These are phyloP conservation scores for Verticillium zaregamsianum DNA, from an alignment of 2,329 filamentous ascomycete species.

Conservation along the genomic window DNA sequence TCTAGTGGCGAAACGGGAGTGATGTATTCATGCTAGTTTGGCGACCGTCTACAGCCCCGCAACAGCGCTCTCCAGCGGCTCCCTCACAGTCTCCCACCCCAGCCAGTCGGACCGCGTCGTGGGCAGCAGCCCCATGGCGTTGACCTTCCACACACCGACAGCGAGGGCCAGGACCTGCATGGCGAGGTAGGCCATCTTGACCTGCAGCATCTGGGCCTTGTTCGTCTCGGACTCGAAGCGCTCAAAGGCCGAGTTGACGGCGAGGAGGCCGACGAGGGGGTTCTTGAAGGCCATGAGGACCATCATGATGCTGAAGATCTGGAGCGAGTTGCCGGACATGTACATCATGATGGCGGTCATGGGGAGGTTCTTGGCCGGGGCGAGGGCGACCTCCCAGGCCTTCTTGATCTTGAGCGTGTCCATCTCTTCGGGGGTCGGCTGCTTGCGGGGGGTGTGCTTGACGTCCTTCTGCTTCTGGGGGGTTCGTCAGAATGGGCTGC, in stretches of 20 bases:
- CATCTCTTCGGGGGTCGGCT: slow-evolving; percentile 78
- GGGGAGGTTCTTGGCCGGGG: slow-evolving; percentile 86
- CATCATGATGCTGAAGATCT: slow-evolving; percentile 99
- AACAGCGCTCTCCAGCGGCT: slow-evolving; percentile 62
- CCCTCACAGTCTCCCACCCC: slow-evolving; percentile 81
- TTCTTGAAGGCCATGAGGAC: slow-evolving; percentile 99
- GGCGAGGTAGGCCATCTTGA: slow-evolving; percentile 82
- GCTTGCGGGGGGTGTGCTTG: slow-evolving; percentile 52
- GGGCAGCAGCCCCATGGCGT: slow-evolving; percentile 92
- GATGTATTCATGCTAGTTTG: neutral
- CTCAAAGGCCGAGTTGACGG: slow-evolving; percentile 83
- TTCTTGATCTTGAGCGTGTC: slow-evolving; percentile 97
- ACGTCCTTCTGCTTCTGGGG: slow-evolving; percentile 42
- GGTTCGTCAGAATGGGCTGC: neutral
- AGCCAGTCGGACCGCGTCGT: slow-evolving; percentile 97
- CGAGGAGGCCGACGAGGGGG: slow-evolving; percentile 78
- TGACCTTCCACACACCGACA: slow-evolving; percentile 93
- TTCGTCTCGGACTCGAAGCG: slow-evolving; percentile 84
- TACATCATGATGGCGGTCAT: slow-evolving; percentile 99
- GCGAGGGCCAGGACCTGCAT: slow-evolving; percentile 83
- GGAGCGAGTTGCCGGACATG: slow-evolving; percentile 97
- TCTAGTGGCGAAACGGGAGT: no score
- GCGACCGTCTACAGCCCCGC: slow-evolving; percentile 47
- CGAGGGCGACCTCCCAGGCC: slow-evolving; percentile 94
- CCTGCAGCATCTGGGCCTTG: slow-evolving; percentile 66